phyloP scores from a whole-genome alignment of 495 filamentous ascomycete species.

The Aspergillus bertholletiae region DNA sequence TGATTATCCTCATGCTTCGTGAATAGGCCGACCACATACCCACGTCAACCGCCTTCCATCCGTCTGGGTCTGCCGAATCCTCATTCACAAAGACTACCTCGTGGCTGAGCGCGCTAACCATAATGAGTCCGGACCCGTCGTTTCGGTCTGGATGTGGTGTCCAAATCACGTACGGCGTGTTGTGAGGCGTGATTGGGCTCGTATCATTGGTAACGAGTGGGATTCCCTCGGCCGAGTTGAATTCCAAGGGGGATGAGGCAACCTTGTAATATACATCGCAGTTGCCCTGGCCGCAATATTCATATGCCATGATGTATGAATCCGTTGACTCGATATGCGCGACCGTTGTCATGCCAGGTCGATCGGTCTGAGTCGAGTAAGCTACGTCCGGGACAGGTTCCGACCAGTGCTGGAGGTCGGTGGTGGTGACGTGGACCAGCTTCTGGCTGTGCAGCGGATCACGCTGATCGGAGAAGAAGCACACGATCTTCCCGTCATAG shows the following conservation, averaged over 20 bases:
- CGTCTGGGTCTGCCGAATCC: slow-evolving; percentile 2
- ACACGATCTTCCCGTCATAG: not conserved
- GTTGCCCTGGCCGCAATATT: not conserved
- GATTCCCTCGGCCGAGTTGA: not conserved
- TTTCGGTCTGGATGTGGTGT: not conserved
- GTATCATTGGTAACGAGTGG: slow-evolving; percentile 3
- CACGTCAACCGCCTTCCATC: slow-evolving; percentile 7
- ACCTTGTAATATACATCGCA: slow-evolving; percentile 3
- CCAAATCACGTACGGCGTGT: slow-evolving; percentile 4
- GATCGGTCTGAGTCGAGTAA: not conserved
- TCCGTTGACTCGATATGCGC: slow-evolving; percentile 1
- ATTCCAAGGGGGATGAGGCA: not conserved
- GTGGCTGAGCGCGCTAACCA: not conserved
- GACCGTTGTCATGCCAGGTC: slow-evolving; percentile 1
- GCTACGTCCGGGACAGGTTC: not conserved
- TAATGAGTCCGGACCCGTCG: slow-evolving; percentile 10
- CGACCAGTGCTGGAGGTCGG: not conserved
- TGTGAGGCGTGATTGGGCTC: not conserved
- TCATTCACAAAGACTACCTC: slow-evolving; percentile 9
- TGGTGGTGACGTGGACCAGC: slow-evolving; percentile 3
- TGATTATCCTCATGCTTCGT: slow-evolving; percentile 6
- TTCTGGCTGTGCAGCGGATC: slow-evolving; percentile 3
- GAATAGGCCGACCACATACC: slow-evolving; percentile 8
- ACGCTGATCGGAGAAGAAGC: slow-evolving; percentile 8
- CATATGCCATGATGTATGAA: slow-evolving; percentile 2